A percentile compares a stretch with the other conserved stretches of the same genome.
Conservation (phyloP, 345 rosid species). For the Lepidium sativum region DNA sequence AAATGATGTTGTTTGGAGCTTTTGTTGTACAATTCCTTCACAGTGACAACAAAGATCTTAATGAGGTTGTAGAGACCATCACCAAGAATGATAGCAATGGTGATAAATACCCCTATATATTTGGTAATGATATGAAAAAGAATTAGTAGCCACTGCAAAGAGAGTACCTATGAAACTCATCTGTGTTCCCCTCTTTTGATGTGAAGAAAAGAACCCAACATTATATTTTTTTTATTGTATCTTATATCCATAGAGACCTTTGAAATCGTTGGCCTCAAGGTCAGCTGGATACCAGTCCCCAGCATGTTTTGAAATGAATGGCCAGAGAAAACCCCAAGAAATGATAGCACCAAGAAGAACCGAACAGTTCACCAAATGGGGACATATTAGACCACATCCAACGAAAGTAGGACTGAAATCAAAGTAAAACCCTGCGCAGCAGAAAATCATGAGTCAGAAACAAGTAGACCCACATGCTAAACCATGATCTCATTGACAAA, state of each 20-base stretch:
- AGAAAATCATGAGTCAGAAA: background rate
- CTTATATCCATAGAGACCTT: slow-evolving; percentile 87
- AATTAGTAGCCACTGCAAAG: background rate
- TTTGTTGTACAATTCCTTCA: slow-evolving; percentile 44
- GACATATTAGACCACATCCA: slow-evolving; percentile 90
- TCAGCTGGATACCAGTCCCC: slow-evolving; percentile 81
- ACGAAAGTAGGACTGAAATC: slow-evolving; percentile 85
- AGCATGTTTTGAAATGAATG: slow-evolving; percentile 52
- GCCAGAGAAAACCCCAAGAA: slow-evolving; percentile 89
- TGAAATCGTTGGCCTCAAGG: slow-evolving; percentile 61
- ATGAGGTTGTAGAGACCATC: slow-evolving; percentile 79
- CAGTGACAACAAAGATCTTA: slow-evolving; percentile 51
- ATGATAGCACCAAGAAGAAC: slow-evolving; percentile 72
- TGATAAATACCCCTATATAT: slow-evolving; percentile 67
- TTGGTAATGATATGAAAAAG: slow-evolving; percentile 21
- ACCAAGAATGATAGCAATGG: slow-evolving; percentile 69
- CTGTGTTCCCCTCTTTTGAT: background rate
- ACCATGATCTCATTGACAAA: background rate
- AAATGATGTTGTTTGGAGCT: slow-evolving; percentile 38
- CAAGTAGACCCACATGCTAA: background rate
- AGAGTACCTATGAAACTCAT: background rate
- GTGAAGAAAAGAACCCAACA: background rate
- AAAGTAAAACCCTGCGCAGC: slow-evolving; percentile 59
- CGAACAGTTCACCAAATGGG: slow-evolving; percentile 80
- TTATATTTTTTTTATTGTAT: slow-evolving; percentile 17